phyloP scores from a whole-genome alignment of 106 monocot genomes.

The Dioscorea alata region DNA sequence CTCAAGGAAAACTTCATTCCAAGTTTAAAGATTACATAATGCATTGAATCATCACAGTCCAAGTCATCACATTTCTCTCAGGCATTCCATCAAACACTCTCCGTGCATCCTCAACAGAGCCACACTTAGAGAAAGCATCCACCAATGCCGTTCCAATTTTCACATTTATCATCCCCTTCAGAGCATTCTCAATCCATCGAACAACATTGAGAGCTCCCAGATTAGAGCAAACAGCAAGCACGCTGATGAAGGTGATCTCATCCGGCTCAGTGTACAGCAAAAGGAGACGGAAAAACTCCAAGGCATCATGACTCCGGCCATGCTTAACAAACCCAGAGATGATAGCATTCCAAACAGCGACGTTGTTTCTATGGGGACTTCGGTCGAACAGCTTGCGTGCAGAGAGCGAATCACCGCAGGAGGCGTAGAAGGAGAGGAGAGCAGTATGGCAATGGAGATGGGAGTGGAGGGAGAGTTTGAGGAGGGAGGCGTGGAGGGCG shows the following conservation, averaged over 20 bases:
- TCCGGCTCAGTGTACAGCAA: neutral
- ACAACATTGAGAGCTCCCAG: neutral
- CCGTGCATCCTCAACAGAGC: neutral
- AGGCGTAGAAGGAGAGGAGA: neutral
- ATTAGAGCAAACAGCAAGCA: neutral
- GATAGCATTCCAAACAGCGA: conserved; percentile 1
- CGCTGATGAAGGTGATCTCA: neutral
- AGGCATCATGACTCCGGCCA: neutral
- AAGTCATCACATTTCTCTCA: neutral
- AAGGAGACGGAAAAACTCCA: neutral
- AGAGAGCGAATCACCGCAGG: neutral
- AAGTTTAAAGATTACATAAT: too few species aligned
- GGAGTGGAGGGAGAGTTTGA: neutral
- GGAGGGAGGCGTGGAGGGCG: neutral
- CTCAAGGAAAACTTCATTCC: too few species aligned
- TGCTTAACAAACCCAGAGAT: neutral
- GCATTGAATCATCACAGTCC: neutral
- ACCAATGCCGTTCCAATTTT: conserved; percentile 1
- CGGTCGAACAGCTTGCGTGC: neutral
- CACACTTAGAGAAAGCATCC: conserved; percentile 1
- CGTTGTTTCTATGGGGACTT: neutral
- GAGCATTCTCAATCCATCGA: neutral
- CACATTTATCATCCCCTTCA: neutral
- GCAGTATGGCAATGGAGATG: neutral
- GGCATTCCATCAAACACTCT: conserved; percentile 5